A percentile compares a stretch with the other conserved stretches of the same genome.
phyloP scores from a whole-genome alignment of 768 basidiomycete genomes.

The Hysterangium stoloniferum region DNA sequence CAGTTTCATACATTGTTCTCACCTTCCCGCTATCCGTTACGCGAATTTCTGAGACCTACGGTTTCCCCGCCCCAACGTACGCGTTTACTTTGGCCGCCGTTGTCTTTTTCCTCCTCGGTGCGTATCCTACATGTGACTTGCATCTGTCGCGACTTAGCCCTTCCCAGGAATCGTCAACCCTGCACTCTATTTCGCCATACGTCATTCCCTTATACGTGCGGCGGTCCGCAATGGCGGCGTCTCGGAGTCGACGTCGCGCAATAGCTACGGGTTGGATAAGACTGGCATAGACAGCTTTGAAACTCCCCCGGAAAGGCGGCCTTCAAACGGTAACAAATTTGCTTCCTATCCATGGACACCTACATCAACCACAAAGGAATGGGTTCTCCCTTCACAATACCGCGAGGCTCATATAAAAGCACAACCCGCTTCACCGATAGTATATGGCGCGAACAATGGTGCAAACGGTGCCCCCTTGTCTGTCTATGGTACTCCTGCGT shows the following conservation, averaged over 20 bases:
- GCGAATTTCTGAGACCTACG: slow-evolving; percentile 40
- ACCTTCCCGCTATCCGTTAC: slow-evolving; percentile 53
- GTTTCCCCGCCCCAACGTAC: slow-evolving; percentile 38
- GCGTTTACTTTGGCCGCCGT: slow-evolving; percentile 42
- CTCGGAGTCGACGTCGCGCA: neutral
- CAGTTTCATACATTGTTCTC: slow-evolving; percentile 49
- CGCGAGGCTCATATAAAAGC: too few relatives aligned
- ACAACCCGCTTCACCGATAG: too few relatives aligned
- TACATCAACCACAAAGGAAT: neutral
- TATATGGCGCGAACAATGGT: too few relatives aligned
- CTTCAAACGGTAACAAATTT: neutral
- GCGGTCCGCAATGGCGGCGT: too few relatives aligned
- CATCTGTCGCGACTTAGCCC: too few relatives aligned
- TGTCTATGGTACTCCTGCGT: too few relatives aligned
- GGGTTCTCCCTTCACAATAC: neutral
- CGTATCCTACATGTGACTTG: too few relatives aligned
- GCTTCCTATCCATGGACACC: neutral
- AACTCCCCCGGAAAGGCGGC: neutral
- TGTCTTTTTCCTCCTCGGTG: slow-evolving; percentile 49
- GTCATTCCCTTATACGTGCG: neutral
- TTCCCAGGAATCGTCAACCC: neutral
- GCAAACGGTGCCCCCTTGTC: too few relatives aligned
- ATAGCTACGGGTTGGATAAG: neutral
- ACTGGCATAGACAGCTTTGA: neutral
- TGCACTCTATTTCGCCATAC: neutral